Percentiles rank a stretch among this genome's conserved stretches.
Conservation (phyloP, 495 filamentous ascomycete genomes). For the Durotheca rogersii region DNA sequence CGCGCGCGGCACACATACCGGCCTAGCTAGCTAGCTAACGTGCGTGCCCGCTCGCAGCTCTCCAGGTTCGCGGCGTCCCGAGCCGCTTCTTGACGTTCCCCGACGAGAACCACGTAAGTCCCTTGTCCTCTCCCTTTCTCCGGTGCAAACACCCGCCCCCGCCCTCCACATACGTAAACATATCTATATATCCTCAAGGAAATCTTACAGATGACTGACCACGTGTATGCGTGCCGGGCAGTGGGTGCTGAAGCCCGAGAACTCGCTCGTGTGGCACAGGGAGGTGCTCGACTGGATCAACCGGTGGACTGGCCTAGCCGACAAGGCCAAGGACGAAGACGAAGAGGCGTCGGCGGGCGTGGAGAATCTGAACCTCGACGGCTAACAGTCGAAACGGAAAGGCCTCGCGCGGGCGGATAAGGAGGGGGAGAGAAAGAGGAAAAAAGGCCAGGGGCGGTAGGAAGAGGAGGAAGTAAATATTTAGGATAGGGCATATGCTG, state of each 20-base stretch:
- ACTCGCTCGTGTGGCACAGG: conserved; percentile 86
- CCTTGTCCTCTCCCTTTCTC: neutral
- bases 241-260: conserved; percentile 92
- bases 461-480: neutral
- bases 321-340: no score
- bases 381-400: no score
- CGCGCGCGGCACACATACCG: no score
- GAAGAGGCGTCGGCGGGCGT: conserved; percentile 17
- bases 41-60: conserved; percentile 43
- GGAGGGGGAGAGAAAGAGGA: neutral
- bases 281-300: conserved; percentile 90
- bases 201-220: no score
- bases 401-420: no score
- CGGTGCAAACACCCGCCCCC: no score
- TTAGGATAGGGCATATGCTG: no score
- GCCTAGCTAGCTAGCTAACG: conserved; percentile 11
- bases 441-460: neutral
- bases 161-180: no score
- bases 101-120: conserved; percentile 66
- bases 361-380: conserved; percentile 12
- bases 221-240: conserved; percentile 43
- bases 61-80: conserved; percentile 71
- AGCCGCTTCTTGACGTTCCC: conserved; percentile 81
- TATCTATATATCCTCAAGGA: no score
- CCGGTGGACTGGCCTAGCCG: conserved; percentile 64